Evolutionary conservation across 2,329 filamentous ascomycete species (phyloP).

Genomic region (Beauveria sp.): DNA sequence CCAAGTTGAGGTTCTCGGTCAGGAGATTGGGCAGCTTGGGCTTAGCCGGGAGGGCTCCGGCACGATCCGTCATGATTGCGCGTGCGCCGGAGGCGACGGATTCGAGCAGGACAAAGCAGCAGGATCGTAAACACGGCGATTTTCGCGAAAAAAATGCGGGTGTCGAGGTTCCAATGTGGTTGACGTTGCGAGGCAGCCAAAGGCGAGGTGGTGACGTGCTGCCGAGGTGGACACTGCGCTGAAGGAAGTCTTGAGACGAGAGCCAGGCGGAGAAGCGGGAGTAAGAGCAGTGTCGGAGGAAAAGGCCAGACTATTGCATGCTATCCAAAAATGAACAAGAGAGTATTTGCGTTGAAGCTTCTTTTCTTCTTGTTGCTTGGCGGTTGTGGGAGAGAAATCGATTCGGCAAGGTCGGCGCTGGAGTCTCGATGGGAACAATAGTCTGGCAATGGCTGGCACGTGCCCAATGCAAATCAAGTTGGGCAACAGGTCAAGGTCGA

Average conservation of each 20-base stretch:
- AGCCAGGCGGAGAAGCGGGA: not conserved
- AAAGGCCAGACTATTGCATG: constrained; percentile 9
- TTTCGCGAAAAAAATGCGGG: not conserved
- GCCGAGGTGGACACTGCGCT: not conserved
- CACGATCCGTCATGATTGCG: constrained; percentile 31
- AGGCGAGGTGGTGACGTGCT: not conserved
- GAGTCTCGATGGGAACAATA: not conserved
- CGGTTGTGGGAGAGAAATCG: not conserved
- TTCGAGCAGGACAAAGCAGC: not conserved
- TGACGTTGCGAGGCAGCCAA: not conserved
- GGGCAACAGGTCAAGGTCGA: not conserved
- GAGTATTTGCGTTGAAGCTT: not conserved
- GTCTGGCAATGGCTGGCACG: constrained; percentile 5
- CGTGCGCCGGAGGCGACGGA: constrained; percentile 7
- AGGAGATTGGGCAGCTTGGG: constrained; percentile 33
- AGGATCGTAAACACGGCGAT: not conserved
- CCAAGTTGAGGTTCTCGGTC: constrained; percentile 34
- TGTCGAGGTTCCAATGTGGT: not conserved
- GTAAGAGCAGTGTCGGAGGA: not conserved
- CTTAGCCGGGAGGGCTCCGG: constrained; percentile 31
- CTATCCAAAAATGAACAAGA: constrained; percentile 10
- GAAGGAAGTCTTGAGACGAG: not conserved
- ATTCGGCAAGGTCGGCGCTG: not conserved
- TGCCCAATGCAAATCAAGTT: not conserved
- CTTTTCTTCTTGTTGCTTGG: not conserved